Evolutionary conservation across 2,329 filamentous ascomycete genomes (phyloP), one percentile per base, ranked within the genome.

Genomic region (Cladosporium sp.): DNA sequence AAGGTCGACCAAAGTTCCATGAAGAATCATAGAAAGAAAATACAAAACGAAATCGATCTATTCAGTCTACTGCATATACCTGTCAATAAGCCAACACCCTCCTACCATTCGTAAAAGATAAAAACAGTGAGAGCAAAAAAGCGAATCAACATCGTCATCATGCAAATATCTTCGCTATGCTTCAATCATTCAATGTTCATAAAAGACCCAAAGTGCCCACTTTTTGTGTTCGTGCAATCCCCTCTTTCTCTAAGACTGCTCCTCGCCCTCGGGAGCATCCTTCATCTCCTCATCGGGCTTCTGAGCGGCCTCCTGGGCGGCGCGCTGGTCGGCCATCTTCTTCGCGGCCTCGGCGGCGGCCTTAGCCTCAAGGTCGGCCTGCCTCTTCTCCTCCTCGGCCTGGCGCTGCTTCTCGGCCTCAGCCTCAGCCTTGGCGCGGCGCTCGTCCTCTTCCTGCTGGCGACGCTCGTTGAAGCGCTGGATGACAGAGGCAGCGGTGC

Each of bases 391-490:
- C 80, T 92, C 91, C 63, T 88, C 80, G 74, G 88, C 86, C 30
- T 85, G 87, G 64, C 83, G 82, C 79, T 86, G 86, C 80, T 87
- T 90, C 66, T 85, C 86, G 18, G 81, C 81, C 47, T 82, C 85
- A 74, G 87, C 86, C 75, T 94, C 92, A 77, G 92, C 82, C 51
- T 82, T 83, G 78, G 87, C 84, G 69, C 82, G 87, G 51, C 89
- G 80, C 24, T 90, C 91, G 77, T 91, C 88, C 72, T 93, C 90
- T 81, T 97, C 92, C 68, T 89, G 87, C 81, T 97, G 92, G 70
- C 93, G 83, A 85, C 97, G 97, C 80, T 99, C 95, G 78, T 94
- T 93, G 86, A 97, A 92, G 72, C 94, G 91, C 84, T 97, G 93
- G 71, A 93, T 88, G 76, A 99, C 92, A 67, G 95, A 94, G 18